phyloP scores from a whole-genome alignment of 371 early-diverging fungal species.

The Mucor sp. region DNA sequence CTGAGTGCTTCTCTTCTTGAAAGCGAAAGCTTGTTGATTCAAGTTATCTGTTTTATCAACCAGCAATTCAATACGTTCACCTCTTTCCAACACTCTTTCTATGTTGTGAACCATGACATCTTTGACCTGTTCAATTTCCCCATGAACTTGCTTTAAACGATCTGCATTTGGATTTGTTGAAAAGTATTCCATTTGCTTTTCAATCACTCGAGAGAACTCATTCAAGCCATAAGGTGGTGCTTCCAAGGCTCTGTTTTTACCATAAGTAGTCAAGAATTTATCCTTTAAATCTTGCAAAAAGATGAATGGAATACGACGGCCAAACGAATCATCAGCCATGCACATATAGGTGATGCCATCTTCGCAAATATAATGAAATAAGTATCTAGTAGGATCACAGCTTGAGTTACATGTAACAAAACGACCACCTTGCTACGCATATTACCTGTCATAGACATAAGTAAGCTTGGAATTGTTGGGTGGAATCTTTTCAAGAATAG shows the following conservation, averaged over 20 bases:
- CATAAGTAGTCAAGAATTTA: constrained; percentile 65
- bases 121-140: constrained; percentile 91
- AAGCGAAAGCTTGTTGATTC: constrained; percentile 87
- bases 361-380: constrained; percentile 88
- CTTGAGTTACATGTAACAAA: background rate
- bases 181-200: constrained; percentile 82
- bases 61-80: constrained; percentile 88
- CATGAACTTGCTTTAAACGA: constrained; percentile 80
- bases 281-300: constrained; percentile 84
- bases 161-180: constrained; percentile 77
- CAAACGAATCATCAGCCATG: constrained; percentile 89
- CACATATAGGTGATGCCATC: constrained; percentile 85
- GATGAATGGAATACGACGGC: constrained; percentile 87
- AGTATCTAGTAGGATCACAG: constrained; percentile 53
- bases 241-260: constrained; percentile 54
- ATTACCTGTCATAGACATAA: constrained; percentile 86
- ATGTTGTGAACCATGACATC: constrained; percentile 92
- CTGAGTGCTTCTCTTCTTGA: constrained; percentile 86
- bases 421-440: background rate
- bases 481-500: constrained; percentile 91
- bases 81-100: constrained; percentile 89
- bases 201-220: constrained; percentile 81
- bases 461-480: constrained; percentile 87
- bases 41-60: constrained; percentile 91
- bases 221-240: constrained; percentile 80